Evolutionary conservation across 78 protist species (phyloP).

Genomic region (Pigoraptor vietnamica): DNA sequence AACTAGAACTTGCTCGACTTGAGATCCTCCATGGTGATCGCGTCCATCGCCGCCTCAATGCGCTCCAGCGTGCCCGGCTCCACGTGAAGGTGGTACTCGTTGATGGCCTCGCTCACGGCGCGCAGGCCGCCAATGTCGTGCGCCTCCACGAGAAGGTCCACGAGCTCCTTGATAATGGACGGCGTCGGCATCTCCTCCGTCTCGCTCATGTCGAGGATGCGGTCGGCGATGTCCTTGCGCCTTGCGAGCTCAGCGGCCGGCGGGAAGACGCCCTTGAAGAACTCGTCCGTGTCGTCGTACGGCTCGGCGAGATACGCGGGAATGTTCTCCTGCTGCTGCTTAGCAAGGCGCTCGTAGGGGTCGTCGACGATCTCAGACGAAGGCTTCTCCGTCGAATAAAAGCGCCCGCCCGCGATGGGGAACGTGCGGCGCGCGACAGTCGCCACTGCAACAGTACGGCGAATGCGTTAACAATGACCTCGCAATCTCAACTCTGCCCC

Average conservation of each 20-base stretch:
- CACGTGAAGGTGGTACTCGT: background rate
- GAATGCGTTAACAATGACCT: no score
- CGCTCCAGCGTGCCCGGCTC: background rate
- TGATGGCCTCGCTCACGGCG: background rate
- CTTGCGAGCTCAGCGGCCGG: background rate
- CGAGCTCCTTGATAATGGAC: background rate
- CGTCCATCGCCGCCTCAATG: background rate
- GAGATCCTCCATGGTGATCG: background rate
- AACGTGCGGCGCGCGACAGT: background rate
- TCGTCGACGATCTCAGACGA: background rate
- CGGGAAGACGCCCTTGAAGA: background rate
- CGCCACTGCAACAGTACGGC: background rate
- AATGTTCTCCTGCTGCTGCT: background rate
- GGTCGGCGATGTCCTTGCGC: background rate
- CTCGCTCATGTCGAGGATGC: background rate
- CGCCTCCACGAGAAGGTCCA: background rate
- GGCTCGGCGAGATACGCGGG: background rate
- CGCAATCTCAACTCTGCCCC: no score
- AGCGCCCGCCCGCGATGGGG: background rate
- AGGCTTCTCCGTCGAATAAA: background rate
- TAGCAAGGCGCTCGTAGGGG: background rate
- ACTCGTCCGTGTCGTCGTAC: background rate
- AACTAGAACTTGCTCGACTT: background rate
- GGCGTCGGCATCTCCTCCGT: background rate
- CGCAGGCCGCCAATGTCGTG: background rate